Evolutionary conservation across 441 rosid species (phyloP).

Genomic region (Biscutella laevigata): DNA sequence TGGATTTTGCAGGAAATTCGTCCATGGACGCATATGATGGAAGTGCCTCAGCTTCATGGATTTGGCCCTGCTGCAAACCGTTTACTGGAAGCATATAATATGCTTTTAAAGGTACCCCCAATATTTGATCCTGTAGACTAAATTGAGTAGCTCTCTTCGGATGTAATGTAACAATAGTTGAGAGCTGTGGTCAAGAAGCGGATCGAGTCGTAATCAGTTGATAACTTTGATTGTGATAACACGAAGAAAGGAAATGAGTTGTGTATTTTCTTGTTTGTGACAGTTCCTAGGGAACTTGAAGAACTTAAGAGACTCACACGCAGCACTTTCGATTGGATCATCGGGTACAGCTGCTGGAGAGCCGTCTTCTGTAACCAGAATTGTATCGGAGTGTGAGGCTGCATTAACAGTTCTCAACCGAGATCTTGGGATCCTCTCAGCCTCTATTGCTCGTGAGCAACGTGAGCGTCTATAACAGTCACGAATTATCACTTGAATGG

Average conservation of each 20-base stretch:
- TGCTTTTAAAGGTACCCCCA: conserved; percentile 74
- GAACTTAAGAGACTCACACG: conserved; percentile 87
- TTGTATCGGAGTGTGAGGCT: conserved; percentile 86
- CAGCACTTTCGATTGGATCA: conserved; percentile 84
- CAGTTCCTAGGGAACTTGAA: conserved; percentile 94
- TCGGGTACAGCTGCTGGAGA: conserved; percentile 78
- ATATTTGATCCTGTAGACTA: neutral
- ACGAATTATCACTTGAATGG: conserved; percentile 1
- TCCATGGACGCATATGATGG: conserved; percentile 99
- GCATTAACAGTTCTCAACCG: conserved; percentile 77
- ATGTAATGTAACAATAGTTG: neutral
- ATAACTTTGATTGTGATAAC: neutral
- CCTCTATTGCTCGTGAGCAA: conserved; percentile 75
- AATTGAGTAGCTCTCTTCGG: neutral
- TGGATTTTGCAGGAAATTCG: conserved; percentile 66
- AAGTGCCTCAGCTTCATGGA: conserved; percentile 98
- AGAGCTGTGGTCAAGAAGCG: neutral
- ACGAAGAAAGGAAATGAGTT: neutral
- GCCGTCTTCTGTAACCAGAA: conserved; percentile 76
- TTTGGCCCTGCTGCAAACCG: conserved; percentile 98
- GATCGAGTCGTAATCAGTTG: neutral
- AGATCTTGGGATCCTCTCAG: conserved; percentile 80
- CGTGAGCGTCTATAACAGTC: conserved; percentile 36
- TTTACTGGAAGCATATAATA: conserved; percentile 91
- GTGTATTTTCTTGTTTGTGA: conserved; percentile 15